phyloP scores from a whole-genome alignment of 495 filamentous ascomycete genomes.

The Hyaloscypha variabilis region DNA sequence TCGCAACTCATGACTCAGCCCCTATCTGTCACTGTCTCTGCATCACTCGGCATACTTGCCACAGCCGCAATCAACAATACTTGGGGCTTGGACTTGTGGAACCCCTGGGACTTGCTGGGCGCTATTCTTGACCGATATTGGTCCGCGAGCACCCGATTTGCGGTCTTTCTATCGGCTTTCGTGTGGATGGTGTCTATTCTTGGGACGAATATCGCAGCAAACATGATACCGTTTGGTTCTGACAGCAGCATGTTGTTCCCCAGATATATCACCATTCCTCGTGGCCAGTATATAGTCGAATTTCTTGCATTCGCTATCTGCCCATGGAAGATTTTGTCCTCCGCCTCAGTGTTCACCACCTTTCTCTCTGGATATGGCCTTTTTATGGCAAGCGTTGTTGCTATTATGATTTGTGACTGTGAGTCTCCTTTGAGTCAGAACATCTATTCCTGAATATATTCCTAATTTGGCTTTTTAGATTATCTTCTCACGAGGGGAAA shows the following conservation, averaged over 20 bases:
- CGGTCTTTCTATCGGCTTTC: constrained; percentile 41
- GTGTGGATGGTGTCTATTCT: constrained; percentile 37
- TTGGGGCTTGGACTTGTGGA: constrained; percentile 39
- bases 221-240: constrained; percentile 45
- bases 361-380: constrained; percentile 38
- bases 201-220: constrained; percentile 40
- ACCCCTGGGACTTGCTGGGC: constrained; percentile 30
- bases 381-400: constrained; percentile 41
- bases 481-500: constrained; percentile 38
- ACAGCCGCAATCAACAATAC: constrained; percentile 44
- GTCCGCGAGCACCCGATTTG: constrained; percentile 35
- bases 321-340: constrained; percentile 38
- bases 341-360: constrained; percentile 35
- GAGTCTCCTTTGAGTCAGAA: constrained; percentile 14
- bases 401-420: constrained; percentile 39
- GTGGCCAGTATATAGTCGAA: constrained; percentile 40
- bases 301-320: constrained; percentile 37
- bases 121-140: constrained; percentile 32
- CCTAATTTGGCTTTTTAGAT: constrained; percentile 24
- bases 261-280: constrained; percentile 40
- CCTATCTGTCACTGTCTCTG: constrained; percentile 42
- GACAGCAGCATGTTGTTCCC: constrained; percentile 42
- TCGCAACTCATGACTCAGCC: constrained; percentile 42
- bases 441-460: background rate
- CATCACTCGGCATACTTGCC: constrained; percentile 44